phyloP scores from a whole-genome alignment of 345 rosid genomes.

The Odontarrhena argentea region DNA sequence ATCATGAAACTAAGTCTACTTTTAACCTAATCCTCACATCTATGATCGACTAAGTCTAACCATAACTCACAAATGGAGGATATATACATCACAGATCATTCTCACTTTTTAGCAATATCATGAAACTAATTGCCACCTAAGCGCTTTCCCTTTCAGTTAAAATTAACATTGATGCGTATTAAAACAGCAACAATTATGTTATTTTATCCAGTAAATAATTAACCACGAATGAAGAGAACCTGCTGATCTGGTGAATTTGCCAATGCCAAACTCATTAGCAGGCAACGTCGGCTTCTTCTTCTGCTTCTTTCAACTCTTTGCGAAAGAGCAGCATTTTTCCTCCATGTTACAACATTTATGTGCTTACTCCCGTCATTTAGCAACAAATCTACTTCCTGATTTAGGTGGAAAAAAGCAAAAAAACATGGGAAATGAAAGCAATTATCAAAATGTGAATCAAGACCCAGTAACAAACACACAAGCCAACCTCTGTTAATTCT shows the following conservation, averaged over 20 bases:
- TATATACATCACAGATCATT: conserved; percentile 4
- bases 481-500: conserved; percentile 24
- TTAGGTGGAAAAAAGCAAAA: conserved; percentile 39
- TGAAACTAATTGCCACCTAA: conserved; percentile 2
- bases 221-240: conserved; percentile 49
- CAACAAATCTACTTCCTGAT: conserved; percentile 95
- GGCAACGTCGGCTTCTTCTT: conserved; percentile 94
- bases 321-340: conserved; percentile 72
- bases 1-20: conserved; percentile 5
- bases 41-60: conserved; percentile 1
- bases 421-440: conserved; percentile 14
- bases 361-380: conserved; percentile 99
- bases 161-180: conserved; percentile 5
- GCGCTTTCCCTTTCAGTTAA: conserved; percentile 2
- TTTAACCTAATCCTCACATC: conserved; percentile 3
- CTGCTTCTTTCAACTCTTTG: conserved; percentile 91
- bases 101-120: neutral
- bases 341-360: conserved; percentile 88
- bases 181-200: conserved; percentile 12
- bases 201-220: conserved; percentile 21
- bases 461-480: conserved; percentile 20
- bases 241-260: conserved; percentile 78
- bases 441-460: conserved; percentile 24
- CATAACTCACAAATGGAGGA: conserved; percentile 20
- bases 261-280: conserved; percentile 92